phyloP scores from a whole-genome alignment of 163 green algal species.

The Scenedesmus sp. region DNA sequence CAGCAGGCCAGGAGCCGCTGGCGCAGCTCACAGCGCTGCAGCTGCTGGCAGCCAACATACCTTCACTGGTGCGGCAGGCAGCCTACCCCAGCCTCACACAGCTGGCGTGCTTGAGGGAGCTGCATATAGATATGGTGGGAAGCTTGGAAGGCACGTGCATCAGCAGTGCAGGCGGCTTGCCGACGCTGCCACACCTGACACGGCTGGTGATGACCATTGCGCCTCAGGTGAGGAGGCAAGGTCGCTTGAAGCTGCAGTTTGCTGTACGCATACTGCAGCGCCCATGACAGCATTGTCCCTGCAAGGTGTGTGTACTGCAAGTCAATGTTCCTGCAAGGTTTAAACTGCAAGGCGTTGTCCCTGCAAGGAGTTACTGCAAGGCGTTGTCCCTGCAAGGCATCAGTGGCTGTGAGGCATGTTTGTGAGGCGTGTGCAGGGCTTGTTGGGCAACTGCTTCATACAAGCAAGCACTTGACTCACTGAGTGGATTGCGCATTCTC shows the following conservation, averaged over 20 bases:
- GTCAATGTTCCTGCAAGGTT: too few relatives aligned
- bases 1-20: conserved; percentile 14
- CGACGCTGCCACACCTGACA: conserved; percentile 15
- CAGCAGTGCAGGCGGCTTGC: background rate
- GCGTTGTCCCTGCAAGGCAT: too few relatives aligned
- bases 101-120: background rate
- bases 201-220: conserved; percentile 36
- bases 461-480: background rate
- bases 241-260: background rate
- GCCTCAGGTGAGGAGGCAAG: background rate
- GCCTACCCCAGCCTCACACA: background rate
- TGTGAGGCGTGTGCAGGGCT: too few relatives aligned
- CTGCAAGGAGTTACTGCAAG: too few relatives aligned
- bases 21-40: background rate
- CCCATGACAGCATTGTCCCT: background rate
- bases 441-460: too few relatives aligned
- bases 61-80: conserved; percentile 28
- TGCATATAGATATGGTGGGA: conserved; percentile 41
- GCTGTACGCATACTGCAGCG: background rate
- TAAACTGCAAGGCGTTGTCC: too few relatives aligned
- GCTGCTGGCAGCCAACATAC: conserved; percentile 42
- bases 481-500: too few relatives aligned
- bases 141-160: conserved; percentile 12
- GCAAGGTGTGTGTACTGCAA: too few relatives aligned
- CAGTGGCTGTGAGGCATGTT: too few relatives aligned